Conservation (phyloP, 352 stramenopile genomes). For the Aphanomyces astaci region DNA sequence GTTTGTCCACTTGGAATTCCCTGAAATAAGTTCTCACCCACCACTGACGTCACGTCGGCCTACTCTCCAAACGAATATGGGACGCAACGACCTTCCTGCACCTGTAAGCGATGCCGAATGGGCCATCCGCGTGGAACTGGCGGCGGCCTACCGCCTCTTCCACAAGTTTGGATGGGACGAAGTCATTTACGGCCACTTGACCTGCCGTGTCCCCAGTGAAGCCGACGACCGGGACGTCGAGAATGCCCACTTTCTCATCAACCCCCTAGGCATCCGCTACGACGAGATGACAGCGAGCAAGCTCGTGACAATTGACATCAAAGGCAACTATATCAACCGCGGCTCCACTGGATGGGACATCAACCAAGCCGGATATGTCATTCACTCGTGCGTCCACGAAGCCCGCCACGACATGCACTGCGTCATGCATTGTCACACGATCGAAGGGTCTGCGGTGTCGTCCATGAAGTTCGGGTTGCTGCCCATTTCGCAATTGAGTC, state of each 20-base stretch:
- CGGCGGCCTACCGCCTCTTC: slow-evolving; percentile 22
- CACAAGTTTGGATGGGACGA: slow-evolving; percentile 23
- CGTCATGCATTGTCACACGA: slow-evolving; percentile 22
- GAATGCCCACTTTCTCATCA: slow-evolving; percentile 24
- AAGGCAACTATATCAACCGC: slow-evolving; percentile 23
- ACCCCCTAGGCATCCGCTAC: slow-evolving; percentile 24
- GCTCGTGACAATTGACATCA: slow-evolving; percentile 21
- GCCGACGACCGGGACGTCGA: slow-evolving; percentile 17
- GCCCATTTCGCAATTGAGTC: slow-evolving; percentile 18
- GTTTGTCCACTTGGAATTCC: not conserved
- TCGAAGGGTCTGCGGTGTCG: slow-evolving; percentile 17
- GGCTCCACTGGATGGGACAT: slow-evolving; percentile 17
- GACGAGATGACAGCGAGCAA: slow-evolving; percentile 21
- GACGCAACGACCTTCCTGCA: slow-evolving; percentile 14
- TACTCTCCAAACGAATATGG: not conserved
- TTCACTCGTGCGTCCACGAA: slow-evolving; percentile 24
- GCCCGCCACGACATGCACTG: slow-evolving; percentile 22
- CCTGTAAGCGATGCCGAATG: slow-evolving; percentile 20
- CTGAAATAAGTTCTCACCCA: not conserved
- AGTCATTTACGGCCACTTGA: slow-evolving; percentile 25
- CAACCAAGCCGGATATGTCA: slow-evolving; percentile 22
- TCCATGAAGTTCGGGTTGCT: slow-evolving; percentile 23
- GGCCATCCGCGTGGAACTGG: slow-evolving; percentile 19
- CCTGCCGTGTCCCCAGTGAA: slow-evolving; percentile 15
- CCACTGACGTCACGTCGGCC: not conserved